Evolutionary conservation across 2,329 filamentous ascomycete species (phyloP), one percentile per base, ranked within the genome.

Genomic region (Apiospora phragmitis): DNA sequence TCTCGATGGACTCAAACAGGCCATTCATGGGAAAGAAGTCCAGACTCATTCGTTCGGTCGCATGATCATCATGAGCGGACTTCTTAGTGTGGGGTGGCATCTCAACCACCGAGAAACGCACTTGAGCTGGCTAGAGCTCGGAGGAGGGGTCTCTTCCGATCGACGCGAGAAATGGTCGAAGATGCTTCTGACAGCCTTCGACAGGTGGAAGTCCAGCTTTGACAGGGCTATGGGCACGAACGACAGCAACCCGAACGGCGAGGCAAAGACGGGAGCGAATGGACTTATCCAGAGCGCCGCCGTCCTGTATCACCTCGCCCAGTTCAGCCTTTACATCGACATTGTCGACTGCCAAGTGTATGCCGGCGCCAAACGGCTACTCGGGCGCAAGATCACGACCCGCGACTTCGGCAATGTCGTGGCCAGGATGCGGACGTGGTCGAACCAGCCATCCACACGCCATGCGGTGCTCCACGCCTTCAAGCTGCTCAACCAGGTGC

Each of bases 61-160:
- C 67, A 96, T 94, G 75, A 94, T 97, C 73, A 89, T 98, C 75
- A 97, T 97, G 92, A 93, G 93, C 1, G 94, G 95, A 0, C 83
- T 98, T 45, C 84, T 97, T n/a, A 96, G 93, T 74, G 93, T 97
- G 6, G 94, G 92, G 72, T 97, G 94, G 94, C 94, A 97, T 77
- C 91, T 97, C 84, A 94, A 93, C 74, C 93, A 95, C 80, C 89
- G 93, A 75, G 94, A 97, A 79, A 89, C 95, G 4, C 94, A 97
- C 80, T 89, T 96, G 38, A 94, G 90, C 75, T 95, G 93, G 73
- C 86, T 97, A 0, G 93, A 89, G 45, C 89, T 93, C 2, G 65
- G 88, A 89, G 55, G 55, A 81, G 88, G 80, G 82, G 89, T 71
- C 80, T 92, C 72, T 85, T 89, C 67, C 84, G 91, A 77, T 59